Base-by-base conservation (phyloP, 768 basidiomycete species). In the Russula earlei region DNA sequence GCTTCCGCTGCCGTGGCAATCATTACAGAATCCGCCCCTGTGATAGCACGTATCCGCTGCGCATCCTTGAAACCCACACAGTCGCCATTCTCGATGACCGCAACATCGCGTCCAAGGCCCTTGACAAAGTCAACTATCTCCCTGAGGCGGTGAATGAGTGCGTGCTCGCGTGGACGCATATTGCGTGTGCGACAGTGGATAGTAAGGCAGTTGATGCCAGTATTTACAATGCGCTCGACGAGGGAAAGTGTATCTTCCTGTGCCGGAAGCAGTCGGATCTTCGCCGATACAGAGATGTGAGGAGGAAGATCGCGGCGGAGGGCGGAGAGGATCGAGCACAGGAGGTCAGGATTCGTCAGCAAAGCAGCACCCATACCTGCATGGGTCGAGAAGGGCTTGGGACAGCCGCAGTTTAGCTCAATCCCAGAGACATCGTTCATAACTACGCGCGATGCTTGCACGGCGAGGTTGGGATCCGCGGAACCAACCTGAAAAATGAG, bases 371-470 rank as follows among this genome's bases (percentile, higher is more conserved):
- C 96, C 94, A 98, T 98, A 0, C 96, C 96, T 0, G 85, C 72
- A 62, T 89, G 86, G 0, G 91, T 92, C 20, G 92, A 95, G 70
- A 97, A 97, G 0, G 93, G 89, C 64, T 95, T 95, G 0, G 94
- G 94, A 66, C 95, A 99, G 0, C 95, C 96, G 66, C 96, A 98
- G 68, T 98, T 98, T 58, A 99, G 84, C 68, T 98, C 96, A 64
- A 99, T 77, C 19, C 94, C 96, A 0, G 93, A 84, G 29, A 99
- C 84, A 65, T 99, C 96, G 33, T 87, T 73, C 71, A 84, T 77
- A 37, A 99, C 90, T 0, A 77, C 80, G 65, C 84, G 82, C 5
- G 96, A 93, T 1, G 96, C 95, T 72, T 92, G 79, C 2, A 96
- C 90, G 10, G 96, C 96, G 51, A 94, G 79, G 17, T 86, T 84